Evolutionary conservation across 208 protist species (phyloP).

Genomic region (Acanthamoeba royreba): DNA sequence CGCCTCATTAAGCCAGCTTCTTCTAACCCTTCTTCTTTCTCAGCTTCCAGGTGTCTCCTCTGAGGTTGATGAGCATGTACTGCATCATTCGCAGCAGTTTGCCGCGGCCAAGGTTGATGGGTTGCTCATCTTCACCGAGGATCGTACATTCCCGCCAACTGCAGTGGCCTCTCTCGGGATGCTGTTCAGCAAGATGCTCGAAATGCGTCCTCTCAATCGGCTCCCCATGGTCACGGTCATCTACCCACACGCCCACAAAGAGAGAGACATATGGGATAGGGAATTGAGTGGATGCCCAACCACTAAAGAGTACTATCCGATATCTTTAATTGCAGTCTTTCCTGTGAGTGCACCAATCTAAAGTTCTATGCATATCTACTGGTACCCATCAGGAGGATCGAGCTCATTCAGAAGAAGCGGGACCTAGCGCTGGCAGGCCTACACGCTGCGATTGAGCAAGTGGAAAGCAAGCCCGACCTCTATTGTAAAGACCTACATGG

Average conservation of each 20-base stretch:
- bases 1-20: neutral
- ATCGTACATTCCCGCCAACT: neutral
- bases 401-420: neutral
- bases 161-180: neutral
- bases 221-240: neutral
- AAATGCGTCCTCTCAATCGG: neutral
- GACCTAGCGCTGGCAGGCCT: neutral
- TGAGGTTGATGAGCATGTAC: neutral
- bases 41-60: neutral
- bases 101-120: neutral
- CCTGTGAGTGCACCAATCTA: too few relatives aligned
- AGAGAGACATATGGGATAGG: neutral
- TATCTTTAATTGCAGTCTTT: neutral
- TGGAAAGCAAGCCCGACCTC: neutral
- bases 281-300: neutral
- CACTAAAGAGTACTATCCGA: neutral
- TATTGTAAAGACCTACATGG: neutral
- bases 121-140: neutral
- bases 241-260: neutral
- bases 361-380: too few relatives aligned
- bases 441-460: neutral
- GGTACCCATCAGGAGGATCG: neutral
- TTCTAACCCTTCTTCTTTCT: neutral
- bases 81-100: neutral
- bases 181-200: neutral